A percentile compares a stretch with the other conserved stretches of the same genome.
Evolutionary conservation across 225 moss, liverwort and hornwort species (phyloP).

Genomic region (Sphagnum contortum): DNA sequence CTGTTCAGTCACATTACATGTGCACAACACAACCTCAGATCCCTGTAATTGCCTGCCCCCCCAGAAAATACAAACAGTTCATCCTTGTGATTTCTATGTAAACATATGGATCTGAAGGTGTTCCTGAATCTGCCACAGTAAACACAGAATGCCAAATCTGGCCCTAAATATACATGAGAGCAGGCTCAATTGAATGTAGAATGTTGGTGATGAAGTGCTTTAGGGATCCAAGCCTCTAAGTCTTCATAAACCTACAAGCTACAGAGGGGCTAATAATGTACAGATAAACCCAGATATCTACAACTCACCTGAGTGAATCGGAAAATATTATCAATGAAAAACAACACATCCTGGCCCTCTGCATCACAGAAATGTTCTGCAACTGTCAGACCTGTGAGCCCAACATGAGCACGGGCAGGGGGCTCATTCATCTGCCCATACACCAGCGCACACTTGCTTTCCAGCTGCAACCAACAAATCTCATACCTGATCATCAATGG

Average conservation of each 20-base stretch:
- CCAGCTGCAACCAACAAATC: conserved; percentile 16
- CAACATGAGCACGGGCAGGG: conserved; percentile 55
- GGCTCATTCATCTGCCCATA: conserved; percentile 70
- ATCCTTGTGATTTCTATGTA: no score
- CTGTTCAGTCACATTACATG: conserved; percentile 2
- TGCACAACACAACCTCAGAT: no score
- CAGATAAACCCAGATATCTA: neutral
- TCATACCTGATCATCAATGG: no score
- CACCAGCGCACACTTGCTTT: conserved; percentile 60
- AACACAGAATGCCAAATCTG: no score
- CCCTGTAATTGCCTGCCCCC: no score
- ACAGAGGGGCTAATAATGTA: neutral
- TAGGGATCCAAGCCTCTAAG: neutral
- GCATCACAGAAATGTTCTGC: conserved; percentile 62
- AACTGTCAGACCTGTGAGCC: conserved; percentile 55
- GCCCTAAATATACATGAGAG: no score
- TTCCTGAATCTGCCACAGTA: no score
- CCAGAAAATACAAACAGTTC: no score
- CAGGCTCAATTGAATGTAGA: no score
- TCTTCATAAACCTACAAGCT: neutral
- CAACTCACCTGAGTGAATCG: conserved; percentile 52
- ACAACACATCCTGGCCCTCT: conserved; percentile 64
- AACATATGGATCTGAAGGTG: no score
- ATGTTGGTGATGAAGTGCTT: no score
- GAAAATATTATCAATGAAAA: conserved; percentile 65